Conservation (phyloP, 257 asterid species). For the Rehmannia glutinosa region DNA sequence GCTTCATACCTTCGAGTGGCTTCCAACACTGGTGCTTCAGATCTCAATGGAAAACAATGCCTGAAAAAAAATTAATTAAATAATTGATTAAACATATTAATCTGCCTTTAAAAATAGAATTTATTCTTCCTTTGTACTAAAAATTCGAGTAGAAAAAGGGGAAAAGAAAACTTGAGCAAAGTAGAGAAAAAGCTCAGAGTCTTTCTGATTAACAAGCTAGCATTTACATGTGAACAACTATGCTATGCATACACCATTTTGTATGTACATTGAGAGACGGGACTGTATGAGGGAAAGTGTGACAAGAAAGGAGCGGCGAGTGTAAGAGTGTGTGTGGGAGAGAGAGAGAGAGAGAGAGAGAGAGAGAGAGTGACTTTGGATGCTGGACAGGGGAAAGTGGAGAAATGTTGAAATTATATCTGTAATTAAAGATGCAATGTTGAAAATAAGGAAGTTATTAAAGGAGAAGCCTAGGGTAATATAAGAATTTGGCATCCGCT, state of each 20-base stretch:
- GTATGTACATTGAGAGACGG: slow-evolving; percentile 9
- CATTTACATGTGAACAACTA: slow-evolving; percentile 22
- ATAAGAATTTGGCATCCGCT: too few species aligned
- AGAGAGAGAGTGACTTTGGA: slow-evolving; percentile 23
- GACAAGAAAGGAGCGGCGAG: slow-evolving; percentile 17
- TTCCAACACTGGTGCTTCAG: slow-evolving; percentile 33
- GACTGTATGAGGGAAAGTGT: slow-evolving; percentile 5
- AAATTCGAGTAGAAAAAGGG: too few species aligned
- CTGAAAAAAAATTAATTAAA: neutral
- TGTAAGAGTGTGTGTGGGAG: too few species aligned
- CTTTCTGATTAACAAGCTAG: slow-evolving; percentile 17
- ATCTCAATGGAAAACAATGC: slow-evolving; percentile 38
- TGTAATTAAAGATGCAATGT: too few species aligned
- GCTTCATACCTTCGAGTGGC: slow-evolving; percentile 49
- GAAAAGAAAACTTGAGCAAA: too few species aligned
- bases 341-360: slow-evolving; percentile 11
- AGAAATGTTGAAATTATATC: slow-evolving; percentile 7
- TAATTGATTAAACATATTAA: neutral
- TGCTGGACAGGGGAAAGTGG: slow-evolving; percentile 19
- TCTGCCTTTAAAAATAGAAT: neutral
- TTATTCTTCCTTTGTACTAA: neutral
- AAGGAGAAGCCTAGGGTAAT: too few species aligned
- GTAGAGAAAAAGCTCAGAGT: too few species aligned
- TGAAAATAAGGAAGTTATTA: too few species aligned
- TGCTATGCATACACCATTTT: slow-evolving; percentile 7